Evolutionary conservation across 2,329 filamentous ascomycete species (phyloP).

Genomic region (Onygenales sp.): DNA sequence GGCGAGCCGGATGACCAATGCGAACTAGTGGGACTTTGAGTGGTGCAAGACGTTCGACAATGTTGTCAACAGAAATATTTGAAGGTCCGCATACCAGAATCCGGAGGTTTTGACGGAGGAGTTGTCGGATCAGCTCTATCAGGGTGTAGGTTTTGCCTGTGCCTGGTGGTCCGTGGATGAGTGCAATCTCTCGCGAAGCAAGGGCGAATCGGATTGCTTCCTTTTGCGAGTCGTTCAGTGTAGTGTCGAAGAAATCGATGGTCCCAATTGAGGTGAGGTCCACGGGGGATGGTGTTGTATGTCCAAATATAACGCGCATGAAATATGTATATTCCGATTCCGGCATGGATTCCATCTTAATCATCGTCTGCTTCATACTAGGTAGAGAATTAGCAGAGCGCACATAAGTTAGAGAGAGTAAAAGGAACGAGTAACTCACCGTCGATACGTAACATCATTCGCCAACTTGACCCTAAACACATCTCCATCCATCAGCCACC

Average conservation of each 20-base stretch:
- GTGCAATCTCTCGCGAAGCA: conserved; percentile 66
- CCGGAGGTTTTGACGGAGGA: conserved; percentile 62
- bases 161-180: conserved; percentile 91
- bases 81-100: conserved; percentile 92
- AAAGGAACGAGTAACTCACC: conserved; percentile 29
- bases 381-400: conserved; percentile 3
- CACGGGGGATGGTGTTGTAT: conserved; percentile 43
- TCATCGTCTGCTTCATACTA: conserved; percentile 58
- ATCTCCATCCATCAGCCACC: conserved; percentile 6
- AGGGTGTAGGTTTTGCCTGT: conserved; percentile 96
- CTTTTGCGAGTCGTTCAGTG: conserved; percentile 53
- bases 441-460: conserved; percentile 57
- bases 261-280: conserved; percentile 37
- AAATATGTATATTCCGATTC: conserved; percentile 49
- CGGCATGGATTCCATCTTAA: conserved; percentile 45
- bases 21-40: conserved; percentile 81
- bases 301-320: conserved; percentile 52
- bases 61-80: conserved; percentile 97
- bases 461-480: conserved; percentile 51
- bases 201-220: conserved; percentile 70
- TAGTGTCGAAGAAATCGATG: conserved; percentile 46
- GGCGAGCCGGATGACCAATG: conserved; percentile 81
- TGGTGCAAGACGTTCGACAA: conserved; percentile 79
- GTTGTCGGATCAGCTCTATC: conserved; percentile 88
- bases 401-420: neutral